Evolutionary conservation across 257 asterid species (phyloP), one percentile per base, ranked within the genome.

Genomic region (Nicotiana paniculata): DNA sequence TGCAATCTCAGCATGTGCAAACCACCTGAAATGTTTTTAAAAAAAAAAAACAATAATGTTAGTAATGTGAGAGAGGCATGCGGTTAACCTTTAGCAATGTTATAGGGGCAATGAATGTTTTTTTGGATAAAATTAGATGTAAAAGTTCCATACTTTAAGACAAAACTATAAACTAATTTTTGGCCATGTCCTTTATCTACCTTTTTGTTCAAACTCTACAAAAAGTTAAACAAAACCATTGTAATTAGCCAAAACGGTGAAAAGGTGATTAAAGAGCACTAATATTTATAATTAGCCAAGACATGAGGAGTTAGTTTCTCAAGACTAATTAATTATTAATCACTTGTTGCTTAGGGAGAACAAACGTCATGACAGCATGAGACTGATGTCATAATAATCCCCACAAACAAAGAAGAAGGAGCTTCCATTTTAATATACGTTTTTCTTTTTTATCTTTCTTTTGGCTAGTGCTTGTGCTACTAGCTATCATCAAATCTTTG

Each of bases 321-420:
- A n/a, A 48, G 17, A 65, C 28, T 53, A 54, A 54, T 54, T 54
- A 53, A 53, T n/a, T 69, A 69, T 30, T 43, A 30, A 21, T 63
- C 81, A 81, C 33, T 37, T 15, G 66, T 43, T 48, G 24, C 35
- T 74, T 24, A 48, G 51, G 79, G 32, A 21, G 79, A 48, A 48
- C 18, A 84, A 63, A 88, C 94, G 98, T 92, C 97, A 91, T 82
- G 89, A 80, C 80, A 84, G 88, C 97, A 93, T 94, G 90, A 78
- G 88, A 84, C 46, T 91, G 91, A 91, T 90, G 94, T 93, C 95
- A 94, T 93, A 77, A 88, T 87, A 79, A 85, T 82, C 90, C 86
- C 90, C 91, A 87, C 85, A 87, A 81, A 54, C 80, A 48, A 24
- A 62, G 65, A 80, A 69, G 32, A 16, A 4, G 61, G 81, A 58